Conservation (phyloP, 2,329 filamentous ascomycete species). For the Colletotrichum trifolii region DNA sequence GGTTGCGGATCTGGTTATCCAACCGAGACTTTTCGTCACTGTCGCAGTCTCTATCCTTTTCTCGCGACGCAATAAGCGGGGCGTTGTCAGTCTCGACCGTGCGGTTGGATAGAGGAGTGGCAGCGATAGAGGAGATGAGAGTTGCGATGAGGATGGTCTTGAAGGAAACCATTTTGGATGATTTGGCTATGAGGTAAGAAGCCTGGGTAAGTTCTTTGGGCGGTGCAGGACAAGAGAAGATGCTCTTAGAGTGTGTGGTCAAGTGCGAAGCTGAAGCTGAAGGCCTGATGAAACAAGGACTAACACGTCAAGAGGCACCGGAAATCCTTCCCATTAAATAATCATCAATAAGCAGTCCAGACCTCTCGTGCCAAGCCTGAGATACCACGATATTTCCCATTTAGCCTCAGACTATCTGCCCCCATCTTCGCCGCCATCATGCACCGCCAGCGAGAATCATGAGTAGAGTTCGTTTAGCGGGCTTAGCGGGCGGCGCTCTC, state of each 20-base stretch:
- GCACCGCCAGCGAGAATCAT: not conserved
- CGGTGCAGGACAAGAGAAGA: not conserved
- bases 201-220: not conserved
- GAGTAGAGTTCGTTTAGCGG: not conserved
- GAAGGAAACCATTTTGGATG: constrained; percentile 18
- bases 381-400: not conserved
- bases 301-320: not conserved
- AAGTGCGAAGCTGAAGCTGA: not conserved
- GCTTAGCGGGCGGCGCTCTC: not conserved
- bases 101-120: not conserved
- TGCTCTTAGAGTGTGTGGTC: not conserved
- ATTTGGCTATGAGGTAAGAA: not conserved
- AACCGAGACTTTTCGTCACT: constrained; percentile 2
- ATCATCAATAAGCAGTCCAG: not conserved
- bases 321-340: constrained; percentile 8
- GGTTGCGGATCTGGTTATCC: constrained; percentile 45
- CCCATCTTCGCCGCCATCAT: constrained; percentile 10
- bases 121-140: constrained; percentile 13
- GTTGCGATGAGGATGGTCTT: constrained; percentile 18
- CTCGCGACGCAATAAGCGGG: constrained; percentile 2
- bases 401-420: constrained; percentile 9
- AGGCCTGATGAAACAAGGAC: fast-evolving
- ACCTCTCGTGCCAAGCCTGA: not conserved
- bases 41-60: constrained; percentile 4
- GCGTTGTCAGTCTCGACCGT: not conserved